Conservation (phyloP, 2,329 filamentous ascomycete genomes). For the Fusarium tuaranense region DNA sequence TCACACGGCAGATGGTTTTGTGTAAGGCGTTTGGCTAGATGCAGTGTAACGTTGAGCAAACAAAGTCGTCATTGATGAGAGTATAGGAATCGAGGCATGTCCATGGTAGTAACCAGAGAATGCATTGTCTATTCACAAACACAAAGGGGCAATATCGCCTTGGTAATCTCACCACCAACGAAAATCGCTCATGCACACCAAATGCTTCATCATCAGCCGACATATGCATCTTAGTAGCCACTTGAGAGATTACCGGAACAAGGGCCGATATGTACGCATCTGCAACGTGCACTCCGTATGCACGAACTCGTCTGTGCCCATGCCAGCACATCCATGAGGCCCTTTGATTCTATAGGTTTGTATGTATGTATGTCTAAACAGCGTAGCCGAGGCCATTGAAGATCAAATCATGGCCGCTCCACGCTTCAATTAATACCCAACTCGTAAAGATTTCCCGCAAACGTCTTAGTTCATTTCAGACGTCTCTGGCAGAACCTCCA, state of each 20-base stretch:
- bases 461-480: not conserved
- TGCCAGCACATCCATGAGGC: not conserved
- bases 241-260: not conserved
- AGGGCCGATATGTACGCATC: not conserved
- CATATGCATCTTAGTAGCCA: slow-evolving; percentile 13
- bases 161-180: not conserved
- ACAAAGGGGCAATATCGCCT: not conserved
- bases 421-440: not conserved
- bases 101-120: not conserved
- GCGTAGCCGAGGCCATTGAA: not conserved
- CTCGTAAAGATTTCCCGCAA: not conserved
- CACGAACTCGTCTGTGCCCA: not conserved
- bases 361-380: not conserved
- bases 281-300: not conserved
- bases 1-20: slow-evolving; percentile 9
- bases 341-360: not conserved
- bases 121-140: not conserved
- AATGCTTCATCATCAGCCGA: slow-evolving; percentile 12
- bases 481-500: slow-evolving; percentile 41
- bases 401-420: not conserved
- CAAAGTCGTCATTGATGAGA: slow-evolving; percentile 14
- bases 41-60: slow-evolving; percentile 17
- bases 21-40: not conserved
- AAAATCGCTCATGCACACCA: slow-evolving; percentile 21
- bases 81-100: not conserved